Evolutionary conservation across 192 early-diverging fungal species (phyloP).

Genomic region (Coemansia sp.): DNA sequence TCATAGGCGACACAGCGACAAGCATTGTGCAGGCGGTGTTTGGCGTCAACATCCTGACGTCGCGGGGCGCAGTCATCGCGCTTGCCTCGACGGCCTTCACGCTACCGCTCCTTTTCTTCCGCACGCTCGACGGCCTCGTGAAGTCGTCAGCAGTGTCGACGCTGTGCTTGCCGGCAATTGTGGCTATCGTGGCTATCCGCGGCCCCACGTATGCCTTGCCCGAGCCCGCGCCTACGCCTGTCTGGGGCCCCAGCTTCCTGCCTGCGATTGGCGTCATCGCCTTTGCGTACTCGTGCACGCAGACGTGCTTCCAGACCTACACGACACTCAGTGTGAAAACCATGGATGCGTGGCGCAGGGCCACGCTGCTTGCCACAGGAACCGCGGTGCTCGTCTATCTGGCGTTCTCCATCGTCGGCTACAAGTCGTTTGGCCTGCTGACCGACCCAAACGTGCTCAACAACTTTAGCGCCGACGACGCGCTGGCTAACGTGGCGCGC

Average conservation of each 20-base stretch:
- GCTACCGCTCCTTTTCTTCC: slow-evolving; percentile 62
- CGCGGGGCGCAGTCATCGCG: slow-evolving; percentile 27
- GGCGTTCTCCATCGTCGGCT: slow-evolving; percentile 62
- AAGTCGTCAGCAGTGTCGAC: slow-evolving; percentile 59
- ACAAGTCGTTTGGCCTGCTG: slow-evolving; percentile 60
- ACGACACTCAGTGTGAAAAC: slow-evolving; percentile 53
- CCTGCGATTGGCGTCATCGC: slow-evolving; percentile 66
- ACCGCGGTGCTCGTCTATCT: slow-evolving; percentile 58
- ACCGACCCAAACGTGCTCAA: slow-evolving; percentile 67
- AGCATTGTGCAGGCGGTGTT: slow-evolving; percentile 18
- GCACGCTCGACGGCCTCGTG: slow-evolving; percentile 62
- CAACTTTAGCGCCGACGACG: slow-evolving; percentile 61
- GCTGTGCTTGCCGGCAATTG: slow-evolving; percentile 62
- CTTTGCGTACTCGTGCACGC: slow-evolving; percentile 66
- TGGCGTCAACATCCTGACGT: slow-evolving; percentile 17
- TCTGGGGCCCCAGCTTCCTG: slow-evolving; percentile 60
- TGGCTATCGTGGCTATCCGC: slow-evolving; percentile 58
- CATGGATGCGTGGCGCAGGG: slow-evolving; percentile 50
- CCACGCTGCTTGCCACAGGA: slow-evolving; percentile 53
- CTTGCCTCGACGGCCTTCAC: slow-evolving; percentile 31
- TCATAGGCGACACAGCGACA: slow-evolving; percentile 45
- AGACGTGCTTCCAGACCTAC: slow-evolving; percentile 62
- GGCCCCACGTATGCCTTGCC: slow-evolving; percentile 53
- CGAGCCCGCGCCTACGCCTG: slow-evolving; percentile 53
- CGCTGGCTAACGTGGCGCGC: slow-evolving; percentile 61